Evolutionary conservation across 129 eudicot species (phyloP), one percentile per base, ranked within the genome.

Genomic region (Lactuca saligna): DNA sequence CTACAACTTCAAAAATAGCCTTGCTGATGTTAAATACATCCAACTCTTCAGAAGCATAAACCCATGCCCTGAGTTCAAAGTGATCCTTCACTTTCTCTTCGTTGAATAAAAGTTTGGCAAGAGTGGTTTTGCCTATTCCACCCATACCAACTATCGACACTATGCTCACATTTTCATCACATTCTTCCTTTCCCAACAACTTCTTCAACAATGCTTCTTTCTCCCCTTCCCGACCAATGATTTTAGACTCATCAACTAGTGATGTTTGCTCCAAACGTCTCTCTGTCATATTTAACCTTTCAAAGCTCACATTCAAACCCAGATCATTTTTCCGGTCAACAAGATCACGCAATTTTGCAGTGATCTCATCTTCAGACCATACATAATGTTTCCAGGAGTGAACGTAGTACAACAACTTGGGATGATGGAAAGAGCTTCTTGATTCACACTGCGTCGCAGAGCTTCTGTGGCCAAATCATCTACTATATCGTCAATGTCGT

Each of bases 221-320:
- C 46, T 79, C 80, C n/a, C 48, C 32, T 10, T 68, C 72, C 39
- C 79, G 51, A 17, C 83, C 83, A 8, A 37, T 41, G 11, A 77
- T 48, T 8, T 57, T 31, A 1, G 76, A 13, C 38, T 75, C 80
- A 7, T 60, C 33, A 3, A 57, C 35, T 13, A 57, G 37, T 10
- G 15, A 17, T 1, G 63, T 25, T 17, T 9, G 34, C 14, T 25
- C n/a, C 38, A 6, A 32, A 2, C 16, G 7, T 13, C 14, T 38
- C 4, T 13, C 16, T 13, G 6, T 13, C 10, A 2, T 33, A 38
- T 32, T 60, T 31, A 48, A 10, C 65, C 42, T 8, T 11, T 50
- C 63, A 12, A 54, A 39, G 53, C 17, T 44, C 39, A 25, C 37
- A 8, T 13, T 57, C 67, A 70, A 71, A 4, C 70, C 63, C 55